Percentiles rank a stretch among this genome's conserved stretches.
Conservation (phyloP, 108 stramenopile species). For the Pelagomonas calceolata region DNA sequence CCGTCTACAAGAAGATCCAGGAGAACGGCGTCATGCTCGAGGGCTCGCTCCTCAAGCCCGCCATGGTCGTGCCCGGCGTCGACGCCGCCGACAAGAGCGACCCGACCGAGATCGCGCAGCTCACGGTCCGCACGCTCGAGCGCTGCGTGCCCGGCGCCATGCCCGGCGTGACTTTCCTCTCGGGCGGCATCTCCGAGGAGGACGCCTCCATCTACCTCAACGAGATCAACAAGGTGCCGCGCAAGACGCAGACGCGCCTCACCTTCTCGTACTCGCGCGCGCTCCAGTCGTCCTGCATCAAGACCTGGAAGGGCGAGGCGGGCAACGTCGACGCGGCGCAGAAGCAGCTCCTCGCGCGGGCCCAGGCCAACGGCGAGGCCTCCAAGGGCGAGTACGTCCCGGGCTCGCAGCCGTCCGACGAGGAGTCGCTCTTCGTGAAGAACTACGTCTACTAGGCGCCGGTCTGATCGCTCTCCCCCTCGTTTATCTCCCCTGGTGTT, state of each 20-base stretch:
- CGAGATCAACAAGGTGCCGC: slow-evolving; percentile 17
- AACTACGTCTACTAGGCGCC: too few relatives aligned
- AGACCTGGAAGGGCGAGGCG: background rate
- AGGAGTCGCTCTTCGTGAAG: too few relatives aligned
- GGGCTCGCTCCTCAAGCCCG: slow-evolving; percentile 35
- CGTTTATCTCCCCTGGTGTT: too few relatives aligned
- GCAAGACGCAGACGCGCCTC: slow-evolving; percentile 25
- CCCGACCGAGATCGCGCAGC: slow-evolving; percentile 18
- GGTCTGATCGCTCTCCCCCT: too few relatives aligned
- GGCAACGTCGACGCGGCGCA: background rate
- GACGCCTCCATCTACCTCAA: slow-evolving; percentile 25
- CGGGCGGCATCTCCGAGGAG: slow-evolving; percentile 43
- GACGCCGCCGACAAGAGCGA: slow-evolving; percentile 18
- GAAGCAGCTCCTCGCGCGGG: background rate
- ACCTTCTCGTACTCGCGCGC: slow-evolving; percentile 35
- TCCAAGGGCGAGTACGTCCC: slow-evolving; percentile 42
- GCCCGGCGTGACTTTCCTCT: slow-evolving; percentile 30
- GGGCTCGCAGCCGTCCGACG: slow-evolving; percentile 34
- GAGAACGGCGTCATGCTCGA: slow-evolving; percentile 28
- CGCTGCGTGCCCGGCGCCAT: slow-evolving; percentile 35
- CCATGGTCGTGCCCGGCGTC: slow-evolving; percentile 34
- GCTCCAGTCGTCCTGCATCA: slow-evolving; percentile 16
- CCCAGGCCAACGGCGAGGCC: slow-evolving; percentile 29
- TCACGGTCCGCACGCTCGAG: slow-evolving; percentile 25
- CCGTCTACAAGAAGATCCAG: slow-evolving; percentile 23